These are phyloP conservation scores for Zygotorulaspora mrakii DNA, from an alignment of 1,139 yeast species.

Conservation along the genomic window DNA sequence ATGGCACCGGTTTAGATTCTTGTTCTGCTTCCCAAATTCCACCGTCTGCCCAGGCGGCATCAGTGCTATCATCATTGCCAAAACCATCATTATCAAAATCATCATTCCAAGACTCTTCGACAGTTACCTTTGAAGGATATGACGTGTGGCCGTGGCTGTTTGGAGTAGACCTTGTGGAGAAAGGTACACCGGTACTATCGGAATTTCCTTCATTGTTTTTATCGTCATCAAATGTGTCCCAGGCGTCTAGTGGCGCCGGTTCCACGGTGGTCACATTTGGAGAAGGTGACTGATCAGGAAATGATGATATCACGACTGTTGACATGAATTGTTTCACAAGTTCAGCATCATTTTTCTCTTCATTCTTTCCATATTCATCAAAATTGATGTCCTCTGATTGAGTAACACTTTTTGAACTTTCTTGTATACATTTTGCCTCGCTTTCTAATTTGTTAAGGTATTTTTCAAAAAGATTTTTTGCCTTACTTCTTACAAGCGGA, in stretches of 20 bases:
- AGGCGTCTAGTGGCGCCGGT: conserved; percentile 18
- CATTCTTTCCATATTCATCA: conserved; percentile 23
- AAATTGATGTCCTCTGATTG: conserved; percentile 29
- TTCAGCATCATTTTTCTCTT: conserved; percentile 16
- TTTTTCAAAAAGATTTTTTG: conserved; percentile 59
- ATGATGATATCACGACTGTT: conserved; percentile 23
- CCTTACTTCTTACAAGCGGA: conserved; percentile 65
- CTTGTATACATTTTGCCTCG: conserved; percentile 57
- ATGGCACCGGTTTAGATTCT: conserved; percentile 2
- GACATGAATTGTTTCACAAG: conserved; percentile 31
- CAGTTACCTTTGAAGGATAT: conserved; percentile 14
- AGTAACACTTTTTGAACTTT: conserved; percentile 42
- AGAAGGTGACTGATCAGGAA: conserved; percentile 11
- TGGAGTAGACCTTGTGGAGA: no score
- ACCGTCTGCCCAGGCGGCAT: conserved; percentile 11
- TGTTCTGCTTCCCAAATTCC: conserved; percentile 11
- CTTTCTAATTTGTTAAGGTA: conserved; percentile 62
- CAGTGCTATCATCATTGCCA: conserved; percentile 1
- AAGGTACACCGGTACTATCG: no score
- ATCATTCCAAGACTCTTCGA: conserved; percentile 25
- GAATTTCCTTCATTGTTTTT: neutral
- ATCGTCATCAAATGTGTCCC: conserved; percentile 19
- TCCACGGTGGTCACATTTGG: conserved; percentile 1
- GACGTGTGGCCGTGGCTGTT: no score
- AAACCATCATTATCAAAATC: conserved; percentile 7